These are phyloP conservation scores for Talaromyces thailandensis DNA, from an alignment of 495 filamentous ascomycete species.

Conservation along the genomic window DNA sequence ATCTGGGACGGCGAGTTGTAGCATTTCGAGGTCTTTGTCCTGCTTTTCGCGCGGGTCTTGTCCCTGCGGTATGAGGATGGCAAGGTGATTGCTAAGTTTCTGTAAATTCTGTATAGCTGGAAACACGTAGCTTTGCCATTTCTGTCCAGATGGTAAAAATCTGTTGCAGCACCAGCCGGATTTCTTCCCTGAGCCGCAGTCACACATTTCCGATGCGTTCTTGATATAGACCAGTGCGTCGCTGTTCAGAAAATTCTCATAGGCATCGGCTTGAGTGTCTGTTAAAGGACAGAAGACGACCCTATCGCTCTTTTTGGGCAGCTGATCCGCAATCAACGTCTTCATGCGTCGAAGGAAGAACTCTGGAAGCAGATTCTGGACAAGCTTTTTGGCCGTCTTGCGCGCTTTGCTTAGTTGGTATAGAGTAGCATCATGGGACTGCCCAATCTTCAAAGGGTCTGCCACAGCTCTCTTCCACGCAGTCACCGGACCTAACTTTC, in stretches of 20 bases:
- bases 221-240: conserved; percentile 64
- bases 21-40: conserved; percentile 64
- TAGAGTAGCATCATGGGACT: conserved; percentile 86
- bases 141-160: conserved; percentile 44
- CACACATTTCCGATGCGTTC: conserved; percentile 54
- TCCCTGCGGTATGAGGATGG: conserved; percentile 71
- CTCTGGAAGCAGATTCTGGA: conserved; percentile 77
- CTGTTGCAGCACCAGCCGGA: conserved; percentile 76
- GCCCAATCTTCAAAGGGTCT: conserved; percentile 73
- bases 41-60: conserved; percentile 67
- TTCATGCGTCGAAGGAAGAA: conserved; percentile 96
- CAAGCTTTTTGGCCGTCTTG: conserved; percentile 75
- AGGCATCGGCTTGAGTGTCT: conserved; percentile 71
- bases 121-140: conserved; percentile 77
- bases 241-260: conserved; percentile 70
- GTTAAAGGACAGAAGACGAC: conserved; percentile 95
- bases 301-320: conserved; percentile 91
- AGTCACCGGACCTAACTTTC: conserved; percentile 65
- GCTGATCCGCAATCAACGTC: conserved; percentile 79
- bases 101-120: conserved; percentile 74
- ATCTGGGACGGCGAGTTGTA: conserved; percentile 67
- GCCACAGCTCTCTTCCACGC: conserved; percentile 74
- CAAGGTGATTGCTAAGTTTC: conserved; percentile 87
- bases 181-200: conserved; percentile 61
- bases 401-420: conserved; percentile 73